Conservation (phyloP, 2,329 filamentous ascomycete genomes). For the Cladophialophora carrionii region DNA sequence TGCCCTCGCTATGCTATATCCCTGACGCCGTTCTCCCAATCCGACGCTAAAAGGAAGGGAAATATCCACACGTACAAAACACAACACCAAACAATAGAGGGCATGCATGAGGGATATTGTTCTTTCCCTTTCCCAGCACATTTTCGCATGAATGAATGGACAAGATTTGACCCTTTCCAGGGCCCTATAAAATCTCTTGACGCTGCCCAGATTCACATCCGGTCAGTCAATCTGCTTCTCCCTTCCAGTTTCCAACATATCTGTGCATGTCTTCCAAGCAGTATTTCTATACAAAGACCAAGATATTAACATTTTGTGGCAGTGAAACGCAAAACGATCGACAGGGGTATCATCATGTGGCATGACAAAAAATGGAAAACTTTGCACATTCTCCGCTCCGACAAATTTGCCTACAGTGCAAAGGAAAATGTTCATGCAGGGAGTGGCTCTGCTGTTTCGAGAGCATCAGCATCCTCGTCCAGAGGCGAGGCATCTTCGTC, state of each 20-base stretch:
- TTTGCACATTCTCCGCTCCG: background rate
- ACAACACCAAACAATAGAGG: background rate
- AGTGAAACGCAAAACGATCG: constrained; percentile 4
- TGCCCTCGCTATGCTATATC: constrained; percentile 8
- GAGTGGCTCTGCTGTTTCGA: constrained; percentile 17
- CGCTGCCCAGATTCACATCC: background rate
- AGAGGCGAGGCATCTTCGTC: constrained; percentile 36
- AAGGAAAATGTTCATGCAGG: constrained; percentile 15
- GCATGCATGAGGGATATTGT: constrained; percentile 12
- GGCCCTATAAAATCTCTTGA: background rate
- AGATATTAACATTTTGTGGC: background rate
- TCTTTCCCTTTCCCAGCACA: constrained; percentile 1
- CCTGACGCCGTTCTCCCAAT: background rate
- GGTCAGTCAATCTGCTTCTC: background rate
- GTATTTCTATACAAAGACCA: background rate
- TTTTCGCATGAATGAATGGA: background rate
- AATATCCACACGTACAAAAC: background rate
- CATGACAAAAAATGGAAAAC: constrained; percentile 6
- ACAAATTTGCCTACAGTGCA: constrained; percentile 1
- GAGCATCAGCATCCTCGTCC: constrained; percentile 16
- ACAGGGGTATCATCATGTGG: constrained; percentile 11
- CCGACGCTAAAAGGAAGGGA: background rate
- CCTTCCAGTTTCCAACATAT: no score
- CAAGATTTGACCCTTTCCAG: background rate
- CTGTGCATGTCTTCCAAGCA: background rate